Conservation (phyloP, 345 rosid genomes). For the Syzygium oleosum region DNA sequence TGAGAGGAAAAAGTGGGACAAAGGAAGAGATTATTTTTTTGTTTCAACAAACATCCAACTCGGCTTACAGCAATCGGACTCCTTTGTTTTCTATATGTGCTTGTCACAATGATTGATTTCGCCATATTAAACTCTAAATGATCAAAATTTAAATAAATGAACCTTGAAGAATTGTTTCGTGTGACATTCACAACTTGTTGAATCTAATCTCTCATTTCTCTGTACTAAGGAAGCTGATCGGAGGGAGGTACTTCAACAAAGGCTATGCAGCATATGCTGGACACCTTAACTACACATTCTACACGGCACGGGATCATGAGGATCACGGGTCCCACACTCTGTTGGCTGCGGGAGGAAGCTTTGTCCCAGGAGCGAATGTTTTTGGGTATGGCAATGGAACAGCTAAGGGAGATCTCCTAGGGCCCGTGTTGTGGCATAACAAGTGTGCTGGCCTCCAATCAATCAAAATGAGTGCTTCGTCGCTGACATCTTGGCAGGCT, state of each 20-base stretch:
- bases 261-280: not conserved
- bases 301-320: constrained; percentile 16
- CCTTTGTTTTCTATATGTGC: not conserved
- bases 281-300: not conserved
- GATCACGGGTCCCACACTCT: constrained; percentile 46
- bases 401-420: constrained; percentile 32
- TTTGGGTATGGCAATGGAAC: constrained; percentile 14
- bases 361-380: constrained; percentile 14
- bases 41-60: no score
- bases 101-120: not conserved
- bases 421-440: constrained; percentile 38
- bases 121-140: not conserved
- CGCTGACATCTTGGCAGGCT: constrained; percentile 23
- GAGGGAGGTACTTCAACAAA: constrained; percentile 23
- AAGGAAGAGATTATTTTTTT: no score
- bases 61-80: not conserved
- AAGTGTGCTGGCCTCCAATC: constrained; percentile 25
- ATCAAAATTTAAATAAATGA: not conserved
- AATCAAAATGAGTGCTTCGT: constrained; percentile 13
- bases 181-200: not conserved
- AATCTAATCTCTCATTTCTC: not conserved
- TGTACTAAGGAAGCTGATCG: constrained; percentile 32
- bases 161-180: not conserved
- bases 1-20: no score
- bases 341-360: constrained; percentile 33